A percentile compares a stretch with the other conserved stretches of the same genome.
These are phyloP conservation scores for Pseudozyma sp. DNA, from an alignment of 1,284 basidiomycete genomes.

Conservation along the genomic window DNA sequence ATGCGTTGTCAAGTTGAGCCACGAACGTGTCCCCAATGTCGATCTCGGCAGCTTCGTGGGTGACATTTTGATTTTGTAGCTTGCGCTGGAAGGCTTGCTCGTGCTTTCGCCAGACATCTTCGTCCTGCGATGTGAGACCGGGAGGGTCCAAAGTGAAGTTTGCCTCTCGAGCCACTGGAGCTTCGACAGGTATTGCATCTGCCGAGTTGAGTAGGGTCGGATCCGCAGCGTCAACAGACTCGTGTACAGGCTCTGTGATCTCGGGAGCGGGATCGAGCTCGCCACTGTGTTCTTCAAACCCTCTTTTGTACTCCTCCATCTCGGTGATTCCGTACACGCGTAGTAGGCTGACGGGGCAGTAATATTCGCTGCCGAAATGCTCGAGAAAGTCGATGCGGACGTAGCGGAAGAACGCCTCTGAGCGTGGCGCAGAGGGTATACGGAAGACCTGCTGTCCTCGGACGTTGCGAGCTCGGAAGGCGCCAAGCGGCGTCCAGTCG, in stretches of 20 bases:
- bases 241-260: neutral
- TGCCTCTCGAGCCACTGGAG: neutral
- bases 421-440: slow-evolving; percentile 41
- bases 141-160: slow-evolving; percentile 1
- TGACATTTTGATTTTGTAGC: slow-evolving; percentile 27
- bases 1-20: slow-evolving; percentile 8
- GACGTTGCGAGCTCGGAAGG: slow-evolving; percentile 86
- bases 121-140: slow-evolving; percentile 31
- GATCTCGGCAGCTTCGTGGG: slow-evolving; percentile 10
- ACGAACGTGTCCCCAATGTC: slow-evolving; percentile 7
- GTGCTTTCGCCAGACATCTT: slow-evolving; percentile 50
- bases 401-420: slow-evolving; percentile 74
- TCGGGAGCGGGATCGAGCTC: slow-evolving; percentile 62
- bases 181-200: slow-evolving; percentile 1
- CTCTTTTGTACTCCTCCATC: slow-evolving; percentile 83
- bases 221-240: neutral
- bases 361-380: slow-evolving; percentile 94
- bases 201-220: neutral
- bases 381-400: slow-evolving; percentile 94
- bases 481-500: slow-evolving; percentile 73
- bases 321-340: slow-evolving; percentile 96
- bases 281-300: slow-evolving; percentile 78
- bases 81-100: slow-evolving; percentile 48
- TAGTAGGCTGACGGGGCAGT: slow-evolving; percentile 91
- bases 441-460: slow-evolving; percentile 81